Conservation (phyloP, 78 protist species). For the Speleostelium caveatum region DNA sequence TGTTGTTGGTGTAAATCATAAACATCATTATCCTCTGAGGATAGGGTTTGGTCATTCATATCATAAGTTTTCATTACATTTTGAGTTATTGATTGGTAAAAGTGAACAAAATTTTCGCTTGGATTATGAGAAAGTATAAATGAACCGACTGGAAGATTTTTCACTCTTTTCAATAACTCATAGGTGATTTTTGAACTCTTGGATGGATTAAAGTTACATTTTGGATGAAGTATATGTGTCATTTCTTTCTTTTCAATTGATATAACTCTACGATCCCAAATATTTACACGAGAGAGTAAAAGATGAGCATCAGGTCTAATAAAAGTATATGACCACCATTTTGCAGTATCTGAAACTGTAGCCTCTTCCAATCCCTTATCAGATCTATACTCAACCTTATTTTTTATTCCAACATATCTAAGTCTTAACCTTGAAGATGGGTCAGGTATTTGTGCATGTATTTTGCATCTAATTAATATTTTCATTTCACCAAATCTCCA, state of each 20-base stretch:
- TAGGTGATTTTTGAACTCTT: conserved; percentile 33
- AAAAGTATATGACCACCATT: conserved; percentile 76
- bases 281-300: conserved; percentile 35
- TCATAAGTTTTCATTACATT: neutral
- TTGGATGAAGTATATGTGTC: conserved; percentile 56
- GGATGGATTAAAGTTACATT: conserved; percentile 32
- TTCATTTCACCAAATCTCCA: conserved; percentile 78
- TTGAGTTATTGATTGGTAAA: neutral
- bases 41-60: neutral
- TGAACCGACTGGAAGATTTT: neutral
- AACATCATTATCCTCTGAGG: neutral
- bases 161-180: conserved; percentile 27
- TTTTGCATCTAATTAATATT: conserved; percentile 65
- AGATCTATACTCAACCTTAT: conserved; percentile 42
- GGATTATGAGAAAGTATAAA: conserved; percentile 13
- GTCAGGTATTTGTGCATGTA: conserved; percentile 46
- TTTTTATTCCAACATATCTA: conserved; percentile 66
- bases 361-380: conserved; percentile 54
- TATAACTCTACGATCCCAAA: conserved; percentile 20
- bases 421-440: neutral
- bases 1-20: conserved; percentile 47
- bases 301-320: conserved; percentile 80
- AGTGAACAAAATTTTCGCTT: conserved; percentile 20
- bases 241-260: conserved; percentile 55
- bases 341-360: conserved; percentile 19